These are phyloP conservation scores for Neofusicoccum parvum DNA, from an alignment of 2,329 filamentous ascomycete genomes.

Conservation along the genomic window DNA sequence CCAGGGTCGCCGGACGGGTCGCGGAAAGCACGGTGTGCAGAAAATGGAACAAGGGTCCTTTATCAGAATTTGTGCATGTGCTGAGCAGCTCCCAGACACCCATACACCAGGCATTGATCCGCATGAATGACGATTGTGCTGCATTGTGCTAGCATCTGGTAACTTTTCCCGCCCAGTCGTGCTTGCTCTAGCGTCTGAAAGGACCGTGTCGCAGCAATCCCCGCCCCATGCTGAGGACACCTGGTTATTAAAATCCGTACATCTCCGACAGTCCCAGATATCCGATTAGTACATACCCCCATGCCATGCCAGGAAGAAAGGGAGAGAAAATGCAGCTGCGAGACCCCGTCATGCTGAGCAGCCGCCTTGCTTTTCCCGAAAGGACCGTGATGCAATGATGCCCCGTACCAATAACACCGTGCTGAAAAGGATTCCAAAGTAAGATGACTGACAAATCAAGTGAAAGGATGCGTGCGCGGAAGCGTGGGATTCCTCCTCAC, in stretches of 20 bases:
- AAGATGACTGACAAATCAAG: neutral
- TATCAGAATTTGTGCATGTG: neutral
- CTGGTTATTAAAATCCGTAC: neutral
- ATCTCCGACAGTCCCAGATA: neutral
- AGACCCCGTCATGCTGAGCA: neutral
- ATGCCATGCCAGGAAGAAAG: slow-evolving; percentile 6
- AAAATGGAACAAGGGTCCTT: slow-evolving; percentile 3
- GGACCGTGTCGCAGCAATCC: neutral
- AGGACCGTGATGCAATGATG: slow-evolving; percentile 16
- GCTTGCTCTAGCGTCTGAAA: neutral
- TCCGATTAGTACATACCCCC: slow-evolving; percentile 5
- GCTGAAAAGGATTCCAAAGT: neutral
- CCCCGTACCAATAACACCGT: neutral
- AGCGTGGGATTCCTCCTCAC: neutral
- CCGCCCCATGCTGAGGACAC: neutral
- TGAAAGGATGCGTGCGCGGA: neutral
- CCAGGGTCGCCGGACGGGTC: neutral
- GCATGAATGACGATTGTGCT: neutral
- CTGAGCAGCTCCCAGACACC: neutral
- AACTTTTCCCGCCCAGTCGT: neutral
- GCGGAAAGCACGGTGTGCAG: slow-evolving; percentile 1
- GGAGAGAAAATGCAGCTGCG: neutral
- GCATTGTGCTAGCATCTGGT: neutral
- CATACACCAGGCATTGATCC: neutral
- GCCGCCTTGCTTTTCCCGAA: slow-evolving; percentile 7